Base-by-base conservation (phyloP, 371 early-diverging fungal genomes). In the Chytridiales sp. region DNA sequence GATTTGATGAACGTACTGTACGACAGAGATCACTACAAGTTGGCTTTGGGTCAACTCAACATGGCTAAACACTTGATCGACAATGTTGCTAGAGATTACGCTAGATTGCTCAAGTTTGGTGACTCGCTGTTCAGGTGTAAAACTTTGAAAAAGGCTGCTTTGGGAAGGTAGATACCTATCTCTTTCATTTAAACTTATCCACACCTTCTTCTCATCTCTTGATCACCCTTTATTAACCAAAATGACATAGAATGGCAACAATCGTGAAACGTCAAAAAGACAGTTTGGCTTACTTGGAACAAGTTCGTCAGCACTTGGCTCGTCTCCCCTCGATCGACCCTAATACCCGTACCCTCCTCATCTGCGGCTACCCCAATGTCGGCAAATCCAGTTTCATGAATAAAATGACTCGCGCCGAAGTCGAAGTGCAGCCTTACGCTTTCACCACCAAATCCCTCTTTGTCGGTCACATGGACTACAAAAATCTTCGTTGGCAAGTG, bases 381-480 rank as follows among this genome's bases (percentile, higher is more conserved):
- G 99, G 63, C 50, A 99, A 99, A 75, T 98, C 98, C 43, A 93
- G 93, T 56, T 99, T 99, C 78, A 97, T 99, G 87, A 99, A 99
- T 89, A 98, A 98, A 81, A 85, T 99, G 36, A 97, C 99, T 9
- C 87, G 98, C 67, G 99, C 99, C 27, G 95, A 99, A 69, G 99
- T 99, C 17, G 99, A 99, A 64, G 99, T 99, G 1, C 99, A 99
- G 77, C 98, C 99, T 19, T 99, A 99, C 76, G 99, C 99, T 29
- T 99, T 99, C 84, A 99, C 99, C 36, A 99, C 99, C 56, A 98
- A 99, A 81, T 94, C 94, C 15, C 83, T 99, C 61, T 99, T 98
- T 81, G 99, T 99, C 27, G 99, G 99, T 41, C 99, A 99, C 75
- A 99, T 99, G 98, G 99, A 99, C 77, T 98, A 99, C 88, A 94